Percentiles rank a stretch among this genome's conserved stretches.
phyloP scores from a whole-genome alignment of 306 rosid species.

The Quercus robur region DNA sequence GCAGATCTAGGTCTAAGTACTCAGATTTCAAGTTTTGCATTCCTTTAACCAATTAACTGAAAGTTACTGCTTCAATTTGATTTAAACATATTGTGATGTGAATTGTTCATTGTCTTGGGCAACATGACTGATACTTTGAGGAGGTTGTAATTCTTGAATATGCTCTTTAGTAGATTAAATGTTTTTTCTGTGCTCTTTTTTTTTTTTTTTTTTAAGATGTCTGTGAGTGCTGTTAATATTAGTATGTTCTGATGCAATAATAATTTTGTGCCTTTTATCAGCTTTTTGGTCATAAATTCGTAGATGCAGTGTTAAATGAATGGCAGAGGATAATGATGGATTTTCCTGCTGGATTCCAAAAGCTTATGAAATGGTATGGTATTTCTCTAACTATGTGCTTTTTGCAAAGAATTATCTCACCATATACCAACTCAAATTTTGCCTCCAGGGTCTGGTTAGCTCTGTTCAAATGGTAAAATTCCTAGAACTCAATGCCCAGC shows the following conservation, averaged over 20 bases:
- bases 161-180: background rate
- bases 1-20: background rate
- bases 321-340: constrained; percentile 96
- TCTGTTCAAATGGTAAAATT: constrained; percentile 85
- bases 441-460: constrained; percentile 85
- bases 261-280: constrained; percentile 38
- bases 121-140: constrained; percentile 32
- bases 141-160: constrained; percentile 55
- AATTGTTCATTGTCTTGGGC: background rate
- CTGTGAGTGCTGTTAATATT: constrained; percentile 8
- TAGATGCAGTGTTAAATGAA: constrained; percentile 89
- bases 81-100: background rate
- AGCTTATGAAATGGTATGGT: constrained; percentile 89
- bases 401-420: constrained; percentile 18
- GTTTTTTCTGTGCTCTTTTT: background rate
- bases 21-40: background rate
- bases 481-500: constrained; percentile 86
- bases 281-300: constrained; percentile 94
- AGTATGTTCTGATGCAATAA: constrained; percentile 11
- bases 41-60: background rate
- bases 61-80: background rate
- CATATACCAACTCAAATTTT: constrained; percentile 31
- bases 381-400: constrained; percentile 17
- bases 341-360: constrained; percentile 95
- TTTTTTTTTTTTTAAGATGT: no score